phyloP scores from a whole-genome alignment of 2,329 filamentous ascomycete species.

The Lecanicillium sp. region DNA sequence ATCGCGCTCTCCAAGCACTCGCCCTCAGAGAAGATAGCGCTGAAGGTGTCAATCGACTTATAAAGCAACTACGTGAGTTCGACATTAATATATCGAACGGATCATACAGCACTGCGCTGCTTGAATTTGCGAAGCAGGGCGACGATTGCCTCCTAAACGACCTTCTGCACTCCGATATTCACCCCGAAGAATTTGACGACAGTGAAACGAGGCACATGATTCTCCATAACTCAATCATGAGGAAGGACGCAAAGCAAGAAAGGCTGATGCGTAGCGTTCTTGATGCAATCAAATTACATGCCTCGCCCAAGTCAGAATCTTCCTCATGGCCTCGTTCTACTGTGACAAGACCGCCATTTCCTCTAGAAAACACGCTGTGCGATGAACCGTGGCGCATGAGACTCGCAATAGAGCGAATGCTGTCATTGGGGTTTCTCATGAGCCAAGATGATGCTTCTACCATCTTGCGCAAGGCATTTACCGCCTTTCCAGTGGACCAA shows the following conservation, averaged over 20 bases:
- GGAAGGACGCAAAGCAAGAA: slow-evolving; percentile 34
- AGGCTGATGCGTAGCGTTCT: slow-evolving; percentile 40
- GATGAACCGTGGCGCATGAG: slow-evolving; percentile 8
- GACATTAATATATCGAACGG: slow-evolving; percentile 58
- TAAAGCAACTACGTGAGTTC: slow-evolving; percentile 54
- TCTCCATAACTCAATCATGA: slow-evolving; percentile 25
- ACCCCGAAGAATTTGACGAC: slow-evolving; percentile 51
- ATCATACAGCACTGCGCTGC: slow-evolving; percentile 59
- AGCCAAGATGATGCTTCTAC: slow-evolving; percentile 3
- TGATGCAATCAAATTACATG: slow-evolving; percentile 18
- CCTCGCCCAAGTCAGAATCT: slow-evolving; percentile 18
- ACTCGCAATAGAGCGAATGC: slow-evolving; percentile 3
- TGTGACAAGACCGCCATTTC: not conserved
- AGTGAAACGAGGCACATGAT: slow-evolving; percentile 34
- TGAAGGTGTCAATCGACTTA: slow-evolving; percentile 49
- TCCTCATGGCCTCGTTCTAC: not conserved
- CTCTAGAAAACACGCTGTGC: not conserved
- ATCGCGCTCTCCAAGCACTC: slow-evolving; percentile 71
- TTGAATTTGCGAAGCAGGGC: slow-evolving; percentile 54
- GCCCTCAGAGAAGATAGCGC: slow-evolving; percentile 57
- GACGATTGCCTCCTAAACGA: slow-evolving; percentile 44
- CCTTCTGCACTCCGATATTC: slow-evolving; percentile 44
- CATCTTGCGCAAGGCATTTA: slow-evolving; percentile 6
- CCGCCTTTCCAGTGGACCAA: not conserved
- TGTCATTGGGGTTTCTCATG: not conserved